phyloP scores from a whole-genome alignment of 2,329 filamentous ascomycete genomes.

The Xylariales sp. region DNA sequence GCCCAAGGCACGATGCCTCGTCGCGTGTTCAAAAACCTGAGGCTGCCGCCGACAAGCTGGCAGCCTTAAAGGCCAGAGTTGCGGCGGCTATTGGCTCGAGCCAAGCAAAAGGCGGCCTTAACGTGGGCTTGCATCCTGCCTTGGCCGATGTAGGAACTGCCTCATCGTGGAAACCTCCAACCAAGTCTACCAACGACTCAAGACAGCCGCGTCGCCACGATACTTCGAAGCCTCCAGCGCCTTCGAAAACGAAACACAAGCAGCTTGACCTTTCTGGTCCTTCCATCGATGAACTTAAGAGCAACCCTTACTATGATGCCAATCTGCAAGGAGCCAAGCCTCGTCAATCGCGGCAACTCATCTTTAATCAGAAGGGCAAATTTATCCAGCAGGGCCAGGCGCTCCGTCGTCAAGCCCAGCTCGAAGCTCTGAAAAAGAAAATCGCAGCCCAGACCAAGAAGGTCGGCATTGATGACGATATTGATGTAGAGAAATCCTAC shows the following conservation, averaged over 20 bases:
- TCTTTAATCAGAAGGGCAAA: slow-evolving; percentile 95
- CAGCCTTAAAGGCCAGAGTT: slow-evolving; percentile 74
- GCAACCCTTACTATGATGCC: slow-evolving; percentile 81
- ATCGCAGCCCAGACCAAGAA: slow-evolving; percentile 85
- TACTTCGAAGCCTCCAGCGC: slow-evolving; percentile 7
- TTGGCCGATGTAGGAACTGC: slow-evolving; percentile 30
- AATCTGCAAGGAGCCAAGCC: slow-evolving; percentile 57
- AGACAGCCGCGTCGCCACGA: slow-evolving; percentile 26
- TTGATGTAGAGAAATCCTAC: slow-evolving; percentile 86
- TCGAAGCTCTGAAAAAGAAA: slow-evolving; percentile 92
- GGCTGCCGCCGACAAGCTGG: slow-evolving; percentile 61
- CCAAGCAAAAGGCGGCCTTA: slow-evolving; percentile 48
- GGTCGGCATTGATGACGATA: slow-evolving; percentile 88
- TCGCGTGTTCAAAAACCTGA: slow-evolving; percentile 53
- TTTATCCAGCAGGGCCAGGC: slow-evolving; percentile 94
- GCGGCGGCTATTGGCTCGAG: slow-evolving; percentile 57
- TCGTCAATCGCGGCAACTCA: slow-evolving; percentile 68
- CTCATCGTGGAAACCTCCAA: slow-evolving; percentile 15
- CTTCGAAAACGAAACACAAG: slow-evolving; percentile 25
- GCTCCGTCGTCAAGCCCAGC: slow-evolving; percentile 75
- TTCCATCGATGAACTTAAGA: slow-evolving; percentile 26
- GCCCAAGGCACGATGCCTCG: slow-evolving; percentile 49
- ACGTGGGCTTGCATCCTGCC: slow-evolving; percentile 65
- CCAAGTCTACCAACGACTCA: slow-evolving; percentile 29
- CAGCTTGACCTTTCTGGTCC: slow-evolving; percentile 22